A percentile compares a stretch with the other conserved stretches of the same genome.
Conservation (phyloP, 2,329 filamentous ascomycete genomes). For the Botrytis tulipae region DNA sequence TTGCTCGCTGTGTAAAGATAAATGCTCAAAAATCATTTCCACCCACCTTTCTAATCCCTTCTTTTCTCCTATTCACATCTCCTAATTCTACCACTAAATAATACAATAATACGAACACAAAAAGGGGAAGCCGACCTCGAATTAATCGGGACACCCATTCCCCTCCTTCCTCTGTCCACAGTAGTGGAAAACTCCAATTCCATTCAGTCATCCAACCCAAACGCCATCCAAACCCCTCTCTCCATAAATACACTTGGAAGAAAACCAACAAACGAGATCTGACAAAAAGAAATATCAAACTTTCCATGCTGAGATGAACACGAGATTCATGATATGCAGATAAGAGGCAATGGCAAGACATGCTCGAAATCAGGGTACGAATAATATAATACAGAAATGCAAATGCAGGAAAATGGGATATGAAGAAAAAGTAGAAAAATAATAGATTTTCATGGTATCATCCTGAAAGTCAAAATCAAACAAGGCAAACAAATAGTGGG, state of each 20-base stretch:
- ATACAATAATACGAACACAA: constrained; percentile 6
- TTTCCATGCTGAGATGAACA: background rate
- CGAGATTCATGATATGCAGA: background rate
- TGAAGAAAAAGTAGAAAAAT: background rate
- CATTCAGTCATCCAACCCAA: background rate
- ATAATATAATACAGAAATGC: background rate
- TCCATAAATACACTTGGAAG: background rate
- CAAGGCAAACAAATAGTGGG: background rate
- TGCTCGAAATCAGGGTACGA: background rate
- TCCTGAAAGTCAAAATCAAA: background rate
- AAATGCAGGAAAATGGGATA: background rate
- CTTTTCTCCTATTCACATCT: background rate
- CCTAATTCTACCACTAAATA: background rate
- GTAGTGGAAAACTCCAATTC: background rate
- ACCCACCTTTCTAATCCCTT: background rate
- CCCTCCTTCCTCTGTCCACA: background rate
- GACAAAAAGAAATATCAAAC: background rate
- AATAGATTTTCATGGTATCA: background rate
- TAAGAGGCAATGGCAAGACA: too few relatives aligned
- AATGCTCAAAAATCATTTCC: background rate
- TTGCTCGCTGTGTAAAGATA: background rate
- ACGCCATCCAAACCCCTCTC: constrained; percentile 1
- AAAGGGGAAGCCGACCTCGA: background rate
- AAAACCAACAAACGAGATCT: background rate
- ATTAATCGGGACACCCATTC: background rate